Percentiles rank a stretch among this genome's conserved stretches.
phyloP scores from a whole-genome alignment of 768 basidiomycete genomes.

The Suillus brevipes region DNA sequence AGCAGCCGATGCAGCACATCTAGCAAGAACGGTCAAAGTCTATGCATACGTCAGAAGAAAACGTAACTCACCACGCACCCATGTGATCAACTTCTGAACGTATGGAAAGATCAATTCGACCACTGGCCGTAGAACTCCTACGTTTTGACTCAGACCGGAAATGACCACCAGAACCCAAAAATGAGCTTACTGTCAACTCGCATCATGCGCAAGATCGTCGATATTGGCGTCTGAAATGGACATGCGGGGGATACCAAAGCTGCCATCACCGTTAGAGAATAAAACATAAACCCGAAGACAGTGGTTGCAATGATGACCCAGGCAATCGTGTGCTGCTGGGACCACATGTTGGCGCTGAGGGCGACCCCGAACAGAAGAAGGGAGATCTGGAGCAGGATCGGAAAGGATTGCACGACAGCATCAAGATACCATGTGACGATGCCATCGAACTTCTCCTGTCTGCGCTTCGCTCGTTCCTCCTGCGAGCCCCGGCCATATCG shows the following conservation, averaged over 20 bases:
- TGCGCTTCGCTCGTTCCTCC: conserved; percentile 9
- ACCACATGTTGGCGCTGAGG: conserved; percentile 9
- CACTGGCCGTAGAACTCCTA: too few species aligned
- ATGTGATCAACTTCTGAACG: too few species aligned
- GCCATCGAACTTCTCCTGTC: conserved; percentile 14
- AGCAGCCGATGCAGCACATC: too few species aligned
- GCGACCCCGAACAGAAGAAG: conserved; percentile 14
- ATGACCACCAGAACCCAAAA: too few species aligned
- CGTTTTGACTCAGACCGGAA: too few species aligned
- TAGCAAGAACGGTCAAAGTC: too few species aligned
- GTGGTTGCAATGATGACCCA: conserved; percentile 3
- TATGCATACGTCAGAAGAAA: too few species aligned
- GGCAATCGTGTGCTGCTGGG: neutral
- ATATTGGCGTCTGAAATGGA: conserved; percentile 7
- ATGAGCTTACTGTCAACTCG: too few species aligned
- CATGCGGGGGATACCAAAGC: conserved; percentile 3
- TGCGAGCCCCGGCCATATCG: conserved; percentile 5
- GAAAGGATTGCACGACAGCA: conserved; percentile 10
- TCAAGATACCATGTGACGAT: conserved; percentile 14
- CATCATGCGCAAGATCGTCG: neutral
- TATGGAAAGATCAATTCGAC: too few species aligned
- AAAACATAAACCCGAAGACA: neutral
- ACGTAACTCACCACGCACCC: too few species aligned
- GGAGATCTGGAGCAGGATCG: conserved; percentile 12
- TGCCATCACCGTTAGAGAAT: neutral